Base-by-base conservation (phyloP, 371 early-diverging fungal species). In the Enterocytospora artemiae region DNA sequence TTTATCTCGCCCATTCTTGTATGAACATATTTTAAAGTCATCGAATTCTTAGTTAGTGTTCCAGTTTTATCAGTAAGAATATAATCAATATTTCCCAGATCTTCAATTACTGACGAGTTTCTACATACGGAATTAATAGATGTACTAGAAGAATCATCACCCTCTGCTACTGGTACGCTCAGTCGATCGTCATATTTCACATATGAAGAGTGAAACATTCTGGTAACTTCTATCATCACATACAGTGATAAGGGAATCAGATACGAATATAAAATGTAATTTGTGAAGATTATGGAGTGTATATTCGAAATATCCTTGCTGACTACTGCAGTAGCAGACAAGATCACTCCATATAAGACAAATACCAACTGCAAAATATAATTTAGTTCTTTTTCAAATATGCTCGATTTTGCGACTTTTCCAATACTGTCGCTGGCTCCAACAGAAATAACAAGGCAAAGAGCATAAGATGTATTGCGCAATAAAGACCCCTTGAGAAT, bases 1-100 rank as follows among this genome's bases (percentile, higher is more conserved):
- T 37, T 28, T 34, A 25, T 60, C 33, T n/a, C 37, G 20, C 20
- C 37, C 30, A 12, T 45, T 25, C 14, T n/a, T 24, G 0, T 54
- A 18, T 33, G 52, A 20, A 74, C 28, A 34, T 63, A 67, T 33
- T 87, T 86, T 74, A 91, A 89, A 66, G 86, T 85, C 94, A 93
- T 93, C 64, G 87, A 80, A 75, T 96, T 96, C 69, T 86, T 83
- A n/a, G 96, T 96, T 32, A 96, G 79, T 1, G 97, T 93, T 7
- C 94, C 95, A 33, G 96, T 96, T 79, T 93, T 94, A 79, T 94
- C 93, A 24, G 88, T 86, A 71, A 93, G 88, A 7, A 94, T 83
- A 75, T 90, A 93, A 69, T 89, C 88, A 50, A 93, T 86, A 71
- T 89, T 88, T 45, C 94, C 93, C 27, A 91, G 76, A 67, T 94